Base-by-base conservation (phyloP, 345 rosid genomes). In the Citrus unshiu region DNA sequence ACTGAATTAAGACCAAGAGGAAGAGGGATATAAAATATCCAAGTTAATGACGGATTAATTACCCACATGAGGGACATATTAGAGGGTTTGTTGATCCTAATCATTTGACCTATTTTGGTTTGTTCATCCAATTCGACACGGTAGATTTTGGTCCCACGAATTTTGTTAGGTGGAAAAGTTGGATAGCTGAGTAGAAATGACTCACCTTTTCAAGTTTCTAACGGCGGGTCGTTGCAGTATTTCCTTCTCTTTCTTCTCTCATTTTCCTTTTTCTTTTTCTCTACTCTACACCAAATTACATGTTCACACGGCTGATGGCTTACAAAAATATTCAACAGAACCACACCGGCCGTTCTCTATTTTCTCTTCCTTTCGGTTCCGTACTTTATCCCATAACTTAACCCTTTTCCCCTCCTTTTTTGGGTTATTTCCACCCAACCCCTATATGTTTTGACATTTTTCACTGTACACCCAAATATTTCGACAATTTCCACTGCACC, bases 401-500 rank as follows among this genome's bases (percentile, higher is more conserved):
- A 12, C 51, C 57, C 22, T 6, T 4, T 51, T 5, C 7, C 3
- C 39, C 4, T 37, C 39, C 0, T 37, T 37, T 34, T 34, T 34
- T 34, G 40, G 9, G 40, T 37, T 37, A 37, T 37, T 37, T 37
- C 40, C 40, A 37, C 40, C 40, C 9, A 6, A 7, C 40, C 40
- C 40, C 9, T 7, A 37, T 7, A 6, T 7, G 2, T 37, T 37
- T 7, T 37, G 9, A 7, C 9, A 37, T 7, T 37, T 37, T 37
- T 0, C 40, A 37, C 2, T 7, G 40, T 0, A 0, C 40, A 0
- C 2, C 8, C 2, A 37, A 37, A 37, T 6, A 7, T 37, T 37
- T 37, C 0, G 2, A 37, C 0, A 37, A 6, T 37, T 37, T 37
- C 1, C 9, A 37, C 2, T 0, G 40, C 40, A 37, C 9, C 9